phyloP scores from a whole-genome alignment of 225 moss, liverwort and hornwort species.

The Polytrichum commune region DNA sequence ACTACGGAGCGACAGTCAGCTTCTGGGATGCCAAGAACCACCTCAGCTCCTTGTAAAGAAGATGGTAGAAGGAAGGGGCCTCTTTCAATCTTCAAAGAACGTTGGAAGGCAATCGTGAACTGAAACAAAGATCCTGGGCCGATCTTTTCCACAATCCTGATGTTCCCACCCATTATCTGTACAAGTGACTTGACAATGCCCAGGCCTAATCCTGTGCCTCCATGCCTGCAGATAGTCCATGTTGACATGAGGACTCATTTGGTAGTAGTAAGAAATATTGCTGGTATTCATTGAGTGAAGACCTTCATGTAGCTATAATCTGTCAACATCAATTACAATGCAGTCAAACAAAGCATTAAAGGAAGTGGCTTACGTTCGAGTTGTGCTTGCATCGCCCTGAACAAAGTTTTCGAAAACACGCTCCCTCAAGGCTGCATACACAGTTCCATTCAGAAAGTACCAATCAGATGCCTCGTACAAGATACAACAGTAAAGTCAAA shows the following conservation, averaged over 20 bases:
- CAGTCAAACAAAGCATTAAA: neutral
- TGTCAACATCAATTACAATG: too few relatives aligned
- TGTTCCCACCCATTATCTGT: constrained; percentile 56
- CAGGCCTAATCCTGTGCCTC: constrained; percentile 61
- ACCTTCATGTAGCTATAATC: too few relatives aligned
- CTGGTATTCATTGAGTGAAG: too few relatives aligned
- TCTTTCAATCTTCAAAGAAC: constrained; percentile 24
- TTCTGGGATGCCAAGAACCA: constrained; percentile 67
- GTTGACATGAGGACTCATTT: too few relatives aligned
- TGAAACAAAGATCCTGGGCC: constrained; percentile 51
- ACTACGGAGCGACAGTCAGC: constrained; percentile 65
- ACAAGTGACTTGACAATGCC: constrained; percentile 58
- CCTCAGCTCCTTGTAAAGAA: constrained; percentile 44
- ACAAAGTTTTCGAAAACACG: constrained; percentile 64
- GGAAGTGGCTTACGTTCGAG: constrained; percentile 51
- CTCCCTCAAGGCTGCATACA: constrained; percentile 33
- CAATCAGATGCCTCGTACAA: neutral
- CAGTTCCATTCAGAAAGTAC: neutral
- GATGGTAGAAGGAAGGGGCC: constrained; percentile 38
- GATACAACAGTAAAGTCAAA: neutral
- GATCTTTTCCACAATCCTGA: constrained; percentile 49
- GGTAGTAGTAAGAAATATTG: too few relatives aligned
- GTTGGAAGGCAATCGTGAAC: constrained; percentile 46
- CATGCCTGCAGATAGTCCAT: constrained; percentile 34
- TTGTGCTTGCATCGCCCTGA: constrained; percentile 58